Evolutionary conservation across 768 basidiomycete species (phyloP), one percentile per base, ranked within the genome.

Genomic region (Lentinula sp.): DNA sequence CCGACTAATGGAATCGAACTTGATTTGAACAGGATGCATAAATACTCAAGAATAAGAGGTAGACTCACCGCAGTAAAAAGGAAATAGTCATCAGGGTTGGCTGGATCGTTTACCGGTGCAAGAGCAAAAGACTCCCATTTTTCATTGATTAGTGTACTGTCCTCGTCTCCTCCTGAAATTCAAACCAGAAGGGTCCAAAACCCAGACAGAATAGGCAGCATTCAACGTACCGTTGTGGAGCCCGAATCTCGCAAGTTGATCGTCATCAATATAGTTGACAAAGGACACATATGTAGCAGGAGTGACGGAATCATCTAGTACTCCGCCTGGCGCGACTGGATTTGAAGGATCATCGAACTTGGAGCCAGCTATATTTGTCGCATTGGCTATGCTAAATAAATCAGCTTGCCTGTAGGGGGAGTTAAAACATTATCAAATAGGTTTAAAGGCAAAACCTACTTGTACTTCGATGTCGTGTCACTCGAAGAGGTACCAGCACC

Each of bases 71-170:
- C 80, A 12, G 82, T 82, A 73, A 88, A 85, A 41, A 89, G 70
- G 76, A 88, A 88, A 68, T 81, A 88, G 66, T 89, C 87, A 63
- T 88, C 72, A 0, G 87, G 87, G 69, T 73, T 79, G 1, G 64
- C 69, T 1, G 76, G 70, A 62, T 85, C 85, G 10, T 75, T 67
- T 18, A 78, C 78, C 0, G 86, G 79, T 2, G 82, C 85, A 6
- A 88, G 73, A 7, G 85, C 81, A 13, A 86, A 73, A 1, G 82
- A 84, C 66, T 89, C 87, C 85, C 86, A 89, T 71, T 88, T 89
- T 0, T 79, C 80, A 62, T 80, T 79, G 53, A 89, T 80, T n/a
- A 86, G 74, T 0, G 79, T 82, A 37, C 73, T 62, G 62, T 86
- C 80, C 58, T 77, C 70, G 4, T 80, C 81, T 36, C 76, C 71